Evolutionary conservation across 2,329 filamentous ascomycete genomes (phyloP), one percentile per base, ranked within the genome.

Genomic region (Epichloe brachyelytri): DNA sequence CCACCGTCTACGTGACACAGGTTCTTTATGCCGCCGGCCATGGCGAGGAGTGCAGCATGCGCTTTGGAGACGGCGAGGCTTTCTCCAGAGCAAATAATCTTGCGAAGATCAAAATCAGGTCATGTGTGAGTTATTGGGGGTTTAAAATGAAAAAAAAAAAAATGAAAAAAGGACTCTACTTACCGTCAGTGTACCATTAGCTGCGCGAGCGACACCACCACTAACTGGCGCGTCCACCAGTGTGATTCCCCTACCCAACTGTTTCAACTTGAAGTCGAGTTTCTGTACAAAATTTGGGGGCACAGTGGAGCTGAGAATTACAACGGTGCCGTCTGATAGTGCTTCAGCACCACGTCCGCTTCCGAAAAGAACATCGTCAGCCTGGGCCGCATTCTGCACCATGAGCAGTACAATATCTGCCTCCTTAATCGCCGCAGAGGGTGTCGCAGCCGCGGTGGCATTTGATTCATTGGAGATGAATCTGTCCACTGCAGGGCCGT

Each of bases 1-100:
- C 71, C 75, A 2, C 77, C 77, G 14, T 68, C 62, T 8, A 79
- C 72, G 17, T 71, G 66, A 58, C 75, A 77, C 10, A 68, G 54
- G 46, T 67, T 68, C 50, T 50, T 60, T 0, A 57, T 46, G 4
- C 48, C 51, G 17, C 64, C 63, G 5, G 65, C 60, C 61, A 70
- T 63, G 34, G 65, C 63, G 4, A 59, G 50, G 4, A 70, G 55
- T 0, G 63, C 53, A n/a, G 55, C 43, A 20, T 59, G 55, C 3
- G 56, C 58, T 39, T 57, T 58, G 1, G 54, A 51, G 7, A 68
- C 48, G 6, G 57, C 51, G 1, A 54, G 50, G 3, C 54, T 48
- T 3, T 57, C 44, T 1, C 64, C 65, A 4, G 66, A 68, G 49
- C 61, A 64, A 17, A 69, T 63, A 5, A 68, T 63, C 62, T 66